Conservation (phyloP, 1,284 basidiomycete species). For the Trichosporon sp. region DNA sequence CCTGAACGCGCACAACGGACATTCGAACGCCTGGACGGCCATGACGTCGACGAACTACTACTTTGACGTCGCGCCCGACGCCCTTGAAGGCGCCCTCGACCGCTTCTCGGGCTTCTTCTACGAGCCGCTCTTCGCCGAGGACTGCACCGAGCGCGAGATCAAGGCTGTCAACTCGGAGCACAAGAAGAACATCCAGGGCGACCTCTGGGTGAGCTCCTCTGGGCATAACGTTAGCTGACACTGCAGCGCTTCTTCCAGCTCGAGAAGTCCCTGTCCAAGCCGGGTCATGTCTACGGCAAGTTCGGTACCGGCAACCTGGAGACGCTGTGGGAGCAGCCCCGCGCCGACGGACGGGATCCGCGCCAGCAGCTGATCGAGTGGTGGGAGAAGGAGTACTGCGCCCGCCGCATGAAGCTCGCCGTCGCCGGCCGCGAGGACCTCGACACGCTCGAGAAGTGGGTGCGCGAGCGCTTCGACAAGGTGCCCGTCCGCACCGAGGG, state of each 20-base stretch:
- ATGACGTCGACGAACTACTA: slow-evolving; percentile 80
- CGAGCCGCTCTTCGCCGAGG: slow-evolving; percentile 78
- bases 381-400: slow-evolving; percentile 91
- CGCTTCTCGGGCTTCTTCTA: slow-evolving; percentile 95
- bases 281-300: slow-evolving; percentile 82
- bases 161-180: slow-evolving; percentile 98
- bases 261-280: slow-evolving; percentile 79
- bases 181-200: slow-evolving; percentile 95
- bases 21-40: slow-evolving; percentile 90
- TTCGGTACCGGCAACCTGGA: slow-evolving; percentile 87
- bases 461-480: slow-evolving; percentile 42
- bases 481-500: slow-evolving; percentile 45
- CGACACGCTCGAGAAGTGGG: slow-evolving; percentile 46
- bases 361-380: slow-evolving; percentile 88
- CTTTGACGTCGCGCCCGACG: slow-evolving; percentile 86
- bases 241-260: slow-evolving; percentile 94
- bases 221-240: neutral
- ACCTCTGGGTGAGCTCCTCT: slow-evolving; percentile 62
- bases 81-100: slow-evolving; percentile 76
- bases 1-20: slow-evolving; percentile 83
- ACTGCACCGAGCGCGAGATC: slow-evolving; percentile 88
- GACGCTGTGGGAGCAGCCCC: slow-evolving; percentile 65
- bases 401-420: slow-evolving; percentile 87
- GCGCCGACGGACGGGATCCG: slow-evolving; percentile 69
- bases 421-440: slow-evolving; percentile 77